Base-by-base conservation (phyloP, 306 rosid genomes). In the Sechiopsis laciniata region DNA sequence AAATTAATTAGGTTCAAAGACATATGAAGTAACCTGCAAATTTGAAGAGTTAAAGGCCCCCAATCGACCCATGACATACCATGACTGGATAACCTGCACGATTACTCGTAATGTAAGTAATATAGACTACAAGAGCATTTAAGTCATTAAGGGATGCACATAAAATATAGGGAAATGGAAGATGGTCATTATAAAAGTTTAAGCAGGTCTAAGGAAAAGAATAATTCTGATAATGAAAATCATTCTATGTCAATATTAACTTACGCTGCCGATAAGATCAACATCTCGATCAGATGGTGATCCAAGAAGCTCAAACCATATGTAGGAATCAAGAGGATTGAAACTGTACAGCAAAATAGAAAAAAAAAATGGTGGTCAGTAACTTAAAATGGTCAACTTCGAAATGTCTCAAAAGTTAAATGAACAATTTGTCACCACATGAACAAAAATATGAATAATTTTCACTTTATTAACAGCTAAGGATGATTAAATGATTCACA, bases 21-120 rank as follows among this genome's bases (percentile, higher is more conserved):
- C 22, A 45, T 15, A 75, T 48, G 81, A 69, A 45, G 75, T 48
- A 69, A 94, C 98, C 96, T 90, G 96, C 81, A 94, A 85, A 83
- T 90, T 90, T 40, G 89, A 76, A 81, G 96, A 89, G 81, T 90
- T 94, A 82, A 83, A 94, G 77, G 95, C 89, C 73, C 98, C 97
- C 81, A 94, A 80, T 74, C 97, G 95, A 60, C 98, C 98, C 90
- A 90, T 82, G 80, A 90, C 92, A 84, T 94, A 94, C 97, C 98
- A 90, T 10, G 97, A 89, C 70, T 94, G 98, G 79, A 90, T 81
- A 51, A 87, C 96, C 95, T 94, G 86, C 83, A 86, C 15, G 75
- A 61, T 50, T 50, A 35, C 73, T 55, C 61, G 42, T 10, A 66
- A 66, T 19, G 46, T 56, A 74, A 55, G 53, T 45, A 26, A 80